Percentiles rank a stretch among this genome's conserved stretches.
These are phyloP conservation scores for Naganishia sp. DNA, from an alignment of 1,284 basidiomycete genomes.

Conservation along the genomic window DNA sequence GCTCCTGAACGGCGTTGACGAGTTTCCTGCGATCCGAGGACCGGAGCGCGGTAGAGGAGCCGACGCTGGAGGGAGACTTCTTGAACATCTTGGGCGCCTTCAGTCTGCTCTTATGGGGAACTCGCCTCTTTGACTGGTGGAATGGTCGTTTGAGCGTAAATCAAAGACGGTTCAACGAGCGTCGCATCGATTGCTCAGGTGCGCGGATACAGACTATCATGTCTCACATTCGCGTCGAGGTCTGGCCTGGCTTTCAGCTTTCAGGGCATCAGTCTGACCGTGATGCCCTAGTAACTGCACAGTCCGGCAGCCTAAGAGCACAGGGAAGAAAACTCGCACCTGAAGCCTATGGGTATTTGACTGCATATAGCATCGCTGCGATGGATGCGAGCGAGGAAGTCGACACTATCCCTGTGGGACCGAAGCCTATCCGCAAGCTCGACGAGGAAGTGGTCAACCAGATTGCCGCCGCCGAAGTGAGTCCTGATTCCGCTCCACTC, in stretches of 20 bases:
- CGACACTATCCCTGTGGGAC: slow-evolving; percentile 31
- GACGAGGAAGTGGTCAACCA: slow-evolving; percentile 61
- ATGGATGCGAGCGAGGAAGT: slow-evolving; percentile 4
- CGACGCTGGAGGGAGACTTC: slow-evolving; percentile 50
- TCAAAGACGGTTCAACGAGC: background rate
- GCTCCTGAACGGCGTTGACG: slow-evolving; percentile 40
- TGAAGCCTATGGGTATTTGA: background rate
- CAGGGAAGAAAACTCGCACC: too few relatives aligned
- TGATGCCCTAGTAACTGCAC: background rate
- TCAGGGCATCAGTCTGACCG: too few relatives aligned
- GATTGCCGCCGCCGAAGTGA: slow-evolving; percentile 64
- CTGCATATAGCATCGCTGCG: background rate
- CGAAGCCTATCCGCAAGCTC: slow-evolving; percentile 55
- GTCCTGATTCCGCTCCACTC: background rate
- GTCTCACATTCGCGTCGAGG: too few relatives aligned
- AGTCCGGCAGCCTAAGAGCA: too few relatives aligned
- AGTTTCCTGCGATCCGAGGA: slow-evolving; percentile 51
- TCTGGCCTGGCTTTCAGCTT: too few relatives aligned
- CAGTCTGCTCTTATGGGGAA: background rate
- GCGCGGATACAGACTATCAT: too few relatives aligned
- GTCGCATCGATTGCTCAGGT: background rate
- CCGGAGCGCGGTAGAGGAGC: slow-evolving; percentile 51
- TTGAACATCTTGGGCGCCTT: slow-evolving; percentile 48
- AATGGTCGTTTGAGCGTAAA: background rate
- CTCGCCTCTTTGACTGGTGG: background rate